These are phyloP conservation scores for Saccharomycopsis oosterbeekiorum DNA, from an alignment of 805 yeast species.

Conservation along the genomic window DNA sequence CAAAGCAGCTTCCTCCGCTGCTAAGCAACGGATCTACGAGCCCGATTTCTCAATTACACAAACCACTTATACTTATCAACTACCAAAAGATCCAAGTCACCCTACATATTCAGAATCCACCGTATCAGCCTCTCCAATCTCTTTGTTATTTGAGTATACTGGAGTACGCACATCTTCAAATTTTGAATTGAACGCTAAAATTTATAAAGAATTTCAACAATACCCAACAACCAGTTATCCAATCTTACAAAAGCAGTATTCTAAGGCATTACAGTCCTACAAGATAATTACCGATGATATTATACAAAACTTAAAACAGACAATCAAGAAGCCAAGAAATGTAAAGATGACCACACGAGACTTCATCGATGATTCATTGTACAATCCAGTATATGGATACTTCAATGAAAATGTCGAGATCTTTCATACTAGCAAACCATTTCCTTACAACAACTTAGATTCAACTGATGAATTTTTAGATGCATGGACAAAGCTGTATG, in stretches of 20 bases:
- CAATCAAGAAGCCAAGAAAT: conserved; percentile 41
- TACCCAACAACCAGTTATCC: conserved; percentile 34
- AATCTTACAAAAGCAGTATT: conserved; percentile 24
- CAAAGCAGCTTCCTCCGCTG: background rate
- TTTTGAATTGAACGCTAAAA: conserved; percentile 22
- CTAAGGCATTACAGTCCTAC: background rate
- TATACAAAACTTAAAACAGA: conserved; percentile 20
- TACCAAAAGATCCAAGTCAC: background rate
- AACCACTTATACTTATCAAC: conserved; percentile 19
- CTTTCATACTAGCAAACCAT: conserved; percentile 47
- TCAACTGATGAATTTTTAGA: conserved; percentile 64
- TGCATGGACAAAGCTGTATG: conserved; percentile 62
- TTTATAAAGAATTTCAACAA: conserved; percentile 28
- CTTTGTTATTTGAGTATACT: conserved; percentile 24
- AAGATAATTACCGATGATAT: background rate
- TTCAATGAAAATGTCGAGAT: conserved; percentile 72
- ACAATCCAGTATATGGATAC: conserved; percentile 76
- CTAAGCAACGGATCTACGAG: background rate
- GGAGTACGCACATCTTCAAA: conserved; percentile 29
- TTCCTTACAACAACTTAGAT: conserved; percentile 43
- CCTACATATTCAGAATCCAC: conserved; percentile 17
- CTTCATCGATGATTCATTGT: conserved; percentile 76
- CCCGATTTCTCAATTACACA: conserved; percentile 21
- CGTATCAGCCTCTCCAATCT: conserved; percentile 11
- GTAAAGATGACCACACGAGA: conserved; percentile 68